Evolutionary conservation across 192 early-diverging fungal species (phyloP).

Genomic region (Dissophora ornata): DNA sequence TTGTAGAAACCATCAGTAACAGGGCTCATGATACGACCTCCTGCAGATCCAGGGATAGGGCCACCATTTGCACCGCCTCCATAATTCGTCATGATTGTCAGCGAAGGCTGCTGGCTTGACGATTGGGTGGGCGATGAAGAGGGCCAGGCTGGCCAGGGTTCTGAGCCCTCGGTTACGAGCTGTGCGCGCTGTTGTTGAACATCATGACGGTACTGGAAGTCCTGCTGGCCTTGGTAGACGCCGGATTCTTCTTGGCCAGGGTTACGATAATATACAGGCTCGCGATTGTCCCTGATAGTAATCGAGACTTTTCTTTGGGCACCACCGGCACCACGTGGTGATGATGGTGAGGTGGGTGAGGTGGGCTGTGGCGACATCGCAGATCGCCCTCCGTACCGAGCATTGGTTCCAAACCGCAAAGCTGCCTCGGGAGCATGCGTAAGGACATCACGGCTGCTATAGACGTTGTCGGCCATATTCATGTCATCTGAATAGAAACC

Average conservation of each 20-base stretch:
- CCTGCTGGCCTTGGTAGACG: too few relatives aligned
- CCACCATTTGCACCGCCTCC: not conserved
- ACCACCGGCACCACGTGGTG: not conserved
- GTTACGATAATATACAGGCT: slow-evolving; percentile 24
- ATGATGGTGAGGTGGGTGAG: not conserved
- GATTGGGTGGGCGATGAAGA: slow-evolving; percentile 9
- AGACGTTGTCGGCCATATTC: not conserved
- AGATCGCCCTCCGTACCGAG: not conserved
- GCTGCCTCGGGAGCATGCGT: not conserved
- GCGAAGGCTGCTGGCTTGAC: too few relatives aligned
- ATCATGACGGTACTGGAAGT: too few relatives aligned
- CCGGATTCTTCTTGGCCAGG: slow-evolving; percentile 1
- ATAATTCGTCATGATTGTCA: not conserved
- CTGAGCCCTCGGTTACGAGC: slow-evolving; percentile 17
- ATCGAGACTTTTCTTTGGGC: slow-evolving; percentile 18
- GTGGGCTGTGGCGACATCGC: not conserved
- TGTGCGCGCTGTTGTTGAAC: slow-evolving; percentile 9
- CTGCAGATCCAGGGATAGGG: too few relatives aligned
- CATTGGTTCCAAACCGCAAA: not conserved
- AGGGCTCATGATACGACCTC: not conserved
- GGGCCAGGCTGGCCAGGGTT: slow-evolving; percentile 42
- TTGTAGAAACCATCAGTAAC: slow-evolving; percentile 17
- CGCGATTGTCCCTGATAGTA: slow-evolving; percentile 13
- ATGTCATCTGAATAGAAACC: slow-evolving; percentile 13
- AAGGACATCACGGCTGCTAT: slow-evolving; percentile 18